phyloP scores from a whole-genome alignment of 192 early-diverging fungal genomes.

The Irineochytrium annulatum region DNA sequence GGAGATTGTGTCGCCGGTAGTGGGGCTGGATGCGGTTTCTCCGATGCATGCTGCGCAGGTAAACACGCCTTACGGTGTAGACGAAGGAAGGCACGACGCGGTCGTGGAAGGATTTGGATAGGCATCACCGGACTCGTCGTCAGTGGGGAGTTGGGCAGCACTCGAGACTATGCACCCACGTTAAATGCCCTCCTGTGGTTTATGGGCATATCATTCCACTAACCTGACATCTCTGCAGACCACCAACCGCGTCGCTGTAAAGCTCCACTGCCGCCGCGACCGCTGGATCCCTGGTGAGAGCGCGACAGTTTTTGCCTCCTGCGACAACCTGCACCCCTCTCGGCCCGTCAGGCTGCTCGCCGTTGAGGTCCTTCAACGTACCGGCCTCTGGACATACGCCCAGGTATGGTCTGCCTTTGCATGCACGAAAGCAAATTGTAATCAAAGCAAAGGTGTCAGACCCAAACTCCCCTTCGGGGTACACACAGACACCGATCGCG shows the following conservation, averaged over 20 bases:
- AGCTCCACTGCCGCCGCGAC: not conserved
- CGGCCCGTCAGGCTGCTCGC: not conserved
- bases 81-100: no score
- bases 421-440: no score
- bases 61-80: no score
- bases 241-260: not conserved
- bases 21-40: no score
- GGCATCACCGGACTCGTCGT: no score
- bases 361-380: not conserved
- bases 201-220: not conserved
- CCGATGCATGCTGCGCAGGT: no score
- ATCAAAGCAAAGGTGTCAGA: no score
- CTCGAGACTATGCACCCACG: no score
- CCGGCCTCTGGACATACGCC: not conserved
- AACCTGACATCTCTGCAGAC: not conserved
- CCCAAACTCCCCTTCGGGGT: no score
- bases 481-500: not conserved
- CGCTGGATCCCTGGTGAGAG: not conserved
- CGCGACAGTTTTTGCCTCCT: not conserved
- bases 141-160: no score
- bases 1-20: no score
- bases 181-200: not conserved
- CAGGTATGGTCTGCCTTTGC: not conserved
- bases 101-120: no score
- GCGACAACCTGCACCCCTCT: not conserved